Percentiles rank a stretch among this genome's conserved stretches.
phyloP scores from a whole-genome alignment of 257 asterid genomes.

The Mentha longifolia region DNA sequence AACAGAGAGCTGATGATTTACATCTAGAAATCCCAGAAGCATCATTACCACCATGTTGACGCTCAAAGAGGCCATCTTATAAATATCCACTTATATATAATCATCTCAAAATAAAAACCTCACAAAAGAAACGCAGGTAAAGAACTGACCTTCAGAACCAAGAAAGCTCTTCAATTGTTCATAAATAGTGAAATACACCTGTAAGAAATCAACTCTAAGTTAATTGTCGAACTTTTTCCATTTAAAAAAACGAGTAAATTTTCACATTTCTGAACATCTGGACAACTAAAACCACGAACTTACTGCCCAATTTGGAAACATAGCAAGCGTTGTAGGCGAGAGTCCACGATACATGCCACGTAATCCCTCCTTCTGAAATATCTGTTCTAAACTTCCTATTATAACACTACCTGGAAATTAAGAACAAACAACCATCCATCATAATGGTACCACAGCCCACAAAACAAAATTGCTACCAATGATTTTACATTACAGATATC shows the following conservation, averaged over 20 bases:
- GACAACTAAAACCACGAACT: slow-evolving; percentile 32
- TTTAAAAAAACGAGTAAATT: not conserved
- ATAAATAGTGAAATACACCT: slow-evolving; percentile 90
- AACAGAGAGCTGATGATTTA: slow-evolving; percentile 69
- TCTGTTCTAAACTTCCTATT: slow-evolving; percentile 76
- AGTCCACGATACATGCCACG: slow-evolving; percentile 96
- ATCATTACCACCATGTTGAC: slow-evolving; percentile 10
- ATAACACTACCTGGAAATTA: slow-evolving; percentile 73
- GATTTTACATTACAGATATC: too few species aligned
- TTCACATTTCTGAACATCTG: slow-evolving; percentile 9
- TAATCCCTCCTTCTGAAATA: slow-evolving; percentile 80
- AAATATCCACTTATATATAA: not conserved
- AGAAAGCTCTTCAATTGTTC: slow-evolving; percentile 74
- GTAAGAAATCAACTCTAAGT: slow-evolving; percentile 36
- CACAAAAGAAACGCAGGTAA: slow-evolving; percentile 24
- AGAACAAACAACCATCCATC: slow-evolving; percentile 32
- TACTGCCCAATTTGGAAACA: slow-evolving; percentile 96
- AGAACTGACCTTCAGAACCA: slow-evolving; percentile 72
- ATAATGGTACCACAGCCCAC: not conserved
- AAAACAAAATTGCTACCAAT: not conserved
- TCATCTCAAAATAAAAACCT: slow-evolving; percentile 6
- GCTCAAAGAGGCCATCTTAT: not conserved
- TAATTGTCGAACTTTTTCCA: slow-evolving; percentile 2
- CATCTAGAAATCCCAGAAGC: slow-evolving; percentile 49
- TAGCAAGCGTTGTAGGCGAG: slow-evolving; percentile 82